phyloP scores from a whole-genome alignment of 345 rosid genomes.

The Rhodamnia argentea region DNA sequence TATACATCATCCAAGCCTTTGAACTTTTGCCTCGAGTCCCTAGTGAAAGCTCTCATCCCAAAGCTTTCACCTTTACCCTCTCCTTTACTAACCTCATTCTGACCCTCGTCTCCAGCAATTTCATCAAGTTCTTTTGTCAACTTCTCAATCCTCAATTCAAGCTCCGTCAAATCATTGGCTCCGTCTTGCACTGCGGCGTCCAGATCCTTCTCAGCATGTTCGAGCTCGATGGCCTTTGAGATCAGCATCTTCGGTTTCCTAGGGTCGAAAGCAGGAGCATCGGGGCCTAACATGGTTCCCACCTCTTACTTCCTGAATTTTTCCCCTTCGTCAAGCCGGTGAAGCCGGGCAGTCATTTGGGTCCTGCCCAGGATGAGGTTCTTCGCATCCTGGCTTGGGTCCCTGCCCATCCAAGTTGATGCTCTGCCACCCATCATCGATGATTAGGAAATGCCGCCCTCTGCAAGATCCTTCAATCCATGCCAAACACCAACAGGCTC shows the following conservation, averaged over 20 bases:
- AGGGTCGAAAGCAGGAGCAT: slow-evolving; percentile 38
- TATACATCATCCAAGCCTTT: slow-evolving; percentile 59
- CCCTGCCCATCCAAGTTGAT: slow-evolving; percentile 40
- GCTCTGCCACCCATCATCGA: slow-evolving; percentile 89
- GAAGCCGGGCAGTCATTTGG: slow-evolving; percentile 73
- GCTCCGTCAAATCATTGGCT: slow-evolving; percentile 13
- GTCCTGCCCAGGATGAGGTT: slow-evolving; percentile 76
- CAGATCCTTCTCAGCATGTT: slow-evolving; percentile 40
- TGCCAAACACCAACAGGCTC: slow-evolving; percentile 71
- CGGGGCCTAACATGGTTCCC: slow-evolving; percentile 34
- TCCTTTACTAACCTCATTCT: not conserved
- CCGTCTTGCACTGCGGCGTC: slow-evolving; percentile 24
- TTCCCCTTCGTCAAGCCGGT: slow-evolving; percentile 53
- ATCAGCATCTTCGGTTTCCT: slow-evolving; percentile 57
- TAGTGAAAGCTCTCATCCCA: slow-evolving; percentile 53
- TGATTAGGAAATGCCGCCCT: slow-evolving; percentile 58
- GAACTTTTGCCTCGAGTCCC: slow-evolving; percentile 50
- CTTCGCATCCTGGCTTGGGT: slow-evolving; percentile 30
- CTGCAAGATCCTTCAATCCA: slow-evolving; percentile 53
- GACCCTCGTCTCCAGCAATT: slow-evolving; percentile 10
- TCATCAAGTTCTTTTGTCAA: slow-evolving; percentile 38
- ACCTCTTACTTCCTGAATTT: slow-evolving; percentile 56
- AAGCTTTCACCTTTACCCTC: not conserved
- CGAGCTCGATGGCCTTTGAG: slow-evolving; percentile 59
- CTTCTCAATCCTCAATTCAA: slow-evolving; percentile 26